Conservation (phyloP, 2,329 filamentous ascomycete genomes). For the Fusarium phyllophilum region DNA sequence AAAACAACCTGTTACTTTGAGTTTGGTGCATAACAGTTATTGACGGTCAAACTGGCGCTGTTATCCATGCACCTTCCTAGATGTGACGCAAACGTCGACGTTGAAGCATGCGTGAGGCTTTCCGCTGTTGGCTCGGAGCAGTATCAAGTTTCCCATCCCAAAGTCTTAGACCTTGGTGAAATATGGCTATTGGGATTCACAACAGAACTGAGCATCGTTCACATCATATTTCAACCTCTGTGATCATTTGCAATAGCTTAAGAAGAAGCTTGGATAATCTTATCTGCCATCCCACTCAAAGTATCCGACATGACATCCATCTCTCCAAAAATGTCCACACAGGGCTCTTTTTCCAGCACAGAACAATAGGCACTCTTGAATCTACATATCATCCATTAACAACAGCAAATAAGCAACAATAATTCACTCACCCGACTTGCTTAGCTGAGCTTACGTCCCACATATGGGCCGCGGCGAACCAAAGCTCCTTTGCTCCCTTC, state of each 20-base stretch:
- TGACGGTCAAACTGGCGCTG: not conserved
- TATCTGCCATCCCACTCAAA: constrained; percentile 31
- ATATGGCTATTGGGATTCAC: rapidly evolving
- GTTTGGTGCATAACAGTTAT: no score
- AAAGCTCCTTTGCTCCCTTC: constrained; percentile 24
- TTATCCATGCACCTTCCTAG: not conserved
- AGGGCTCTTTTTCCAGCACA: constrained; percentile 30
- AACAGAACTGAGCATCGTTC: rapidly evolving
- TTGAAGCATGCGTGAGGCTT: not conserved
- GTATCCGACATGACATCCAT: constrained; percentile 37
- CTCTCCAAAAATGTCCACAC: constrained; percentile 31
- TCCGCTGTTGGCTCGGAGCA: no score
- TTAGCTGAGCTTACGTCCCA: constrained; percentile 33
- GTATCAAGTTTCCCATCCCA: no score
- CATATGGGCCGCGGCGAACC: constrained; percentile 36
- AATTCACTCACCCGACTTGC: constrained; percentile 22
- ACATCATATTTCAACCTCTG: not conserved
- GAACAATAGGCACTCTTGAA: constrained; percentile 36
- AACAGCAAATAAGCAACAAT: rapidly evolving
- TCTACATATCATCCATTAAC: not conserved
- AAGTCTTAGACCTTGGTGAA: not conserved
- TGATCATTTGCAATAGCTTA: not conserved
- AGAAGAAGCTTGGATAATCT: constrained; percentile 24
- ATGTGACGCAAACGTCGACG: not conserved
- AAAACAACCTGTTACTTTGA: not conserved